Base-by-base conservation (phyloP, 2,329 filamentous ascomycete species). In the Colletotrichum liriopes region DNA sequence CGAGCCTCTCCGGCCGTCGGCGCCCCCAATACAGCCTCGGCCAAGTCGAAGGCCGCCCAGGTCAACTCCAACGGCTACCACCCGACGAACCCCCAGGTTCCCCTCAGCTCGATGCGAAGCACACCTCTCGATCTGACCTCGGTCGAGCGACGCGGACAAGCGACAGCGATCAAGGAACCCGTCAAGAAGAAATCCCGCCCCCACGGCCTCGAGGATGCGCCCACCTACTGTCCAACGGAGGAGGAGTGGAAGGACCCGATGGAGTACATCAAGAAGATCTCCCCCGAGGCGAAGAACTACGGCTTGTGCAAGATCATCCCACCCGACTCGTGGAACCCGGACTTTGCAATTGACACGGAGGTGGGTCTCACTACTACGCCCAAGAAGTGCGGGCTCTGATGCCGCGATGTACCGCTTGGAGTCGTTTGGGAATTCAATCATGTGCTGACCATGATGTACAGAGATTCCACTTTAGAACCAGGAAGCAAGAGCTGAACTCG, bases 301-400 rank as follows among this genome's bases (percentile, higher is more conserved):
- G 96, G 96, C 62, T 93, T 99, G 65, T 95, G 95, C 88, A 98
- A 98, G 83, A 94, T 99, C 74, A 93, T 99, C 68, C 96, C 96
- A 6, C 96, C 96, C 0, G 94, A 96, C 74, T 91, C 89, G 43
- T 99, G 96, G 96, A 96, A 97, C 78, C 96, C 96, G 9, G 89
- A 94, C 20, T 98, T 99, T 81, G 95, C 95, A 54, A 97, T 99
- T 79, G 95, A 99, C 80, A 98, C 96, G 29, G 95, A 98, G 91
- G 96, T 98, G 76, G 56, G 81, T 75, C 32, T 18, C 7, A 14
- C 14, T 5, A 6, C 43, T 9, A 37, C 9, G 39, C n/a, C 5
- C 20, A 12, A 35, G 14, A 20, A 37, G 26, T 7, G 29, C n/a
- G 26, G 39, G 8, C 29, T 58, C 11, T 18, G 39, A 39, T 23